Conservation (phyloP, 495 filamentous ascomycete genomes). For the Aspergillus sclerotioniger region DNA sequence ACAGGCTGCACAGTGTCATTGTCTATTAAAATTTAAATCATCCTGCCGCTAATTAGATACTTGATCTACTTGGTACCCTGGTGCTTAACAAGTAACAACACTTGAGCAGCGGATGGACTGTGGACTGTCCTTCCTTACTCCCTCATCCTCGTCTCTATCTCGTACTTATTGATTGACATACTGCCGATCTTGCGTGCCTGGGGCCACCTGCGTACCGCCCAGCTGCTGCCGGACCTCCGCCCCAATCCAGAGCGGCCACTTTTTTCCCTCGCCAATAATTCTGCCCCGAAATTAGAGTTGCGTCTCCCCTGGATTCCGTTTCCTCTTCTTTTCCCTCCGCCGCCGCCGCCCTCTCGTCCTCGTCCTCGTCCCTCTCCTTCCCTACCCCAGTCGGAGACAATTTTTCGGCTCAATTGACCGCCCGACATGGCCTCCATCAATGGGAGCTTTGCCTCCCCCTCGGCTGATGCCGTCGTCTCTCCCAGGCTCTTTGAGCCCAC, state of each 20-base stretch:
- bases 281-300: constrained; percentile 15
- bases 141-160: no score
- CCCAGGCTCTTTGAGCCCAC: constrained; percentile 43
- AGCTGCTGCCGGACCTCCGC: not conserved
- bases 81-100: no score
- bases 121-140: no score
- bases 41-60: no score
- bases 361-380: constrained; percentile 16
- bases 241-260: not conserved
- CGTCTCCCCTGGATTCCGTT: constrained; percentile 15
- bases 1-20: no score
- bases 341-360: constrained; percentile 14
- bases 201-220: not conserved
- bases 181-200: not conserved
- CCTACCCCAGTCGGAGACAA: constrained; percentile 20
- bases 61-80: no score
- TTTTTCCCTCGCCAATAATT: constrained; percentile 5
- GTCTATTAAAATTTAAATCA: no score
- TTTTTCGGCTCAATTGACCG: constrained; percentile 4
- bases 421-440: constrained; percentile 60
- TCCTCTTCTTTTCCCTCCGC: constrained; percentile 1
- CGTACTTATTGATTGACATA: not conserved
- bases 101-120: no score
- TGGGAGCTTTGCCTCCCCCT: constrained; percentile 72
- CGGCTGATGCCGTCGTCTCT: constrained; percentile 63